Percentiles rank a stretch among this genome's conserved stretches.
phyloP scores from a whole-genome alignment of 2,329 filamentous ascomycete genomes.

The Colletotrichum spinosum region DNA sequence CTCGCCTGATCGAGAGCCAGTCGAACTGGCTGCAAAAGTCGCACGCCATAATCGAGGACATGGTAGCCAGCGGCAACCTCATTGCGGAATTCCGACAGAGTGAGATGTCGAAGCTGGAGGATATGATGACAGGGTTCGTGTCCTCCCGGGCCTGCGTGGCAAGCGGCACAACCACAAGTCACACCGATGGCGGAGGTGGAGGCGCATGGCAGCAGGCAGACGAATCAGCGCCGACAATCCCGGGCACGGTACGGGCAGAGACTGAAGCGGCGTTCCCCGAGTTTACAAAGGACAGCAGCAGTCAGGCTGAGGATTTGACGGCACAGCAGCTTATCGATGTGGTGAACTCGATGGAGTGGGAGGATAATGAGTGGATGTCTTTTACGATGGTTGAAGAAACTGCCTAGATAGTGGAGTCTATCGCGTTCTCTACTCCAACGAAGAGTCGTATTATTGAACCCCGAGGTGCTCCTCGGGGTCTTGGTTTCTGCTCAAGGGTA shows the following conservation, averaged over 20 bases:
- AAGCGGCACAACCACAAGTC: neutral
- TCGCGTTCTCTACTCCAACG: too few relatives aligned
- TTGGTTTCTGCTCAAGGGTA: too few relatives aligned
- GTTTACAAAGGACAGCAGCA: slow-evolving; percentile 16
- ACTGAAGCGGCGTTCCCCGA: slow-evolving; percentile 1
- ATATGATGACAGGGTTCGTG: slow-evolving; percentile 45
- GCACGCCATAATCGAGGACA: slow-evolving; percentile 58
- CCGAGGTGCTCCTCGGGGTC: too few relatives aligned
- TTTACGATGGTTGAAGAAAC: slow-evolving; percentile 23
- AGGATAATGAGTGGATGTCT: slow-evolving; percentile 33
- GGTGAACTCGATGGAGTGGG: slow-evolving; percentile 32
- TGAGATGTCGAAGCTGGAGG: slow-evolving; percentile 59
- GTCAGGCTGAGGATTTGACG: slow-evolving; percentile 31
- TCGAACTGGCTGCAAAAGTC: slow-evolving; percentile 54
- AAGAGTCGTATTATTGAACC: too few relatives aligned
- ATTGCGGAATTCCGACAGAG: slow-evolving; percentile 57
- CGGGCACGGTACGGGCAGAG: neutral
- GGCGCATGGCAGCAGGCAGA: slow-evolving; percentile 8
- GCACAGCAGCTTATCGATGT: slow-evolving; percentile 32
- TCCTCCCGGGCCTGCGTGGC: neutral
- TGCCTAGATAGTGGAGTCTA: neutral
- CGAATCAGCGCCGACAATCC: neutral
- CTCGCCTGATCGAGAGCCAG: slow-evolving; percentile 49
- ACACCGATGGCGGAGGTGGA: neutral
- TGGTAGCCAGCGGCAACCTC: slow-evolving; percentile 57